Base-by-base conservation (phyloP, 257 asterid species). In the Mentha longifolia region DNA sequence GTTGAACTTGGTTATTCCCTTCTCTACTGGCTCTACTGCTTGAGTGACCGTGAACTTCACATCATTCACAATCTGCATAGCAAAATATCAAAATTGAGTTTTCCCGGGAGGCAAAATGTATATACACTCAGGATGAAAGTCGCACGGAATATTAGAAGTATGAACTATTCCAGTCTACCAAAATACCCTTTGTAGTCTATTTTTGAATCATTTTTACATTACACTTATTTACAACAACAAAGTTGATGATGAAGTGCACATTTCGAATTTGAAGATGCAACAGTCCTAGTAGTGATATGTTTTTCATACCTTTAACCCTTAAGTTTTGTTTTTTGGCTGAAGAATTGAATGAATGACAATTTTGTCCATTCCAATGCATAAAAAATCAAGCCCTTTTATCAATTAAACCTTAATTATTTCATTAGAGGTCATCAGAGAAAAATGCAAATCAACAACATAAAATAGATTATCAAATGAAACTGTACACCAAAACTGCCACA, bases 21-120 rank as follows among this genome's bases (percentile, higher is more conserved):
- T 94, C 93, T 94, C 98, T 31, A 91, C 82, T 20, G 99, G 99
- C 71, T 92, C 97, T 56, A 89, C 99, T 37, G 99, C 99, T 76
- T 91, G 98, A 61, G 84, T 87, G 33, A 94, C 90, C 0, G 99
- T 94, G 75, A 88, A 89, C 83, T 88, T 94, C 80, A 94, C 91
- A 67, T 94, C 99, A 33, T 91, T 91, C 83, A 94, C 98, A 77
- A 94, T 94, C 99, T 94, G 94, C 31, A 43, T 7, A 22, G 33
- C 46, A 54, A 28, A 28, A 2, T 50, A 17, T 50, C 6, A 1
- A 6, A n/a, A 49, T 49, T 1, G 55, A n/a, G 51, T 14, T 14
- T 46, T 46, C 11, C n/a, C 6, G 7, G 3, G 17, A 46, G 52
- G 3, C 49, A 4, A 45, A 13, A 45, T 4, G 16, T 12, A 45